Evolutionary conservation across 805 yeast genomes (phyloP).

Genomic region (Zygotorulaspora chibaensis): DNA sequence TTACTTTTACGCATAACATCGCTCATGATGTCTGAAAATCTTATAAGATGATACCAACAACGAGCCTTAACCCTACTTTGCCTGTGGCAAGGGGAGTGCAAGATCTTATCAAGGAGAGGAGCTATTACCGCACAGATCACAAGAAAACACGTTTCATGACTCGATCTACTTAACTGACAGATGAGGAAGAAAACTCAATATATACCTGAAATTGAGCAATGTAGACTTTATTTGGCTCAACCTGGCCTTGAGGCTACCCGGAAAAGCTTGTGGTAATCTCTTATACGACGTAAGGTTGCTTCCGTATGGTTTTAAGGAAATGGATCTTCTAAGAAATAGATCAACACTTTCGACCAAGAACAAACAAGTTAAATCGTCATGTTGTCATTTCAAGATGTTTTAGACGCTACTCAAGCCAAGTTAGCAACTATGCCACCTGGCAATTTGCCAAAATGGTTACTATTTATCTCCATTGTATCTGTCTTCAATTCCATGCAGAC

Average conservation of each 20-base stretch:
- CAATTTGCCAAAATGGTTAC: constrained; percentile 68
- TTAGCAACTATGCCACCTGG: constrained; percentile 43
- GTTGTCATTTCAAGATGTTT: constrained; percentile 34
- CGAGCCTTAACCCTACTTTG: no score
- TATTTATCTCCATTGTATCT: constrained; percentile 84
- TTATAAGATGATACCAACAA: no score
- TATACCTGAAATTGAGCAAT: no score
- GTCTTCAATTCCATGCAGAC: constrained; percentile 86
- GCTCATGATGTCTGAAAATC: no score
- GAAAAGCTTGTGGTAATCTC: background rate
- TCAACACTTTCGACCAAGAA: background rate
- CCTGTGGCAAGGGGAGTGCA: no score
- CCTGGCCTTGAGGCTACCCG: background rate
- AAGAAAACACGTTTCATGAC: background rate
- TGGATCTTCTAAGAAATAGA: background rate
- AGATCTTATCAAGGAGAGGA: no score
- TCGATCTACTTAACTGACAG: background rate
- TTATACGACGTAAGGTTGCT: background rate
- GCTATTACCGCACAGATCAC: no score
- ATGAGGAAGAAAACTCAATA: background rate
- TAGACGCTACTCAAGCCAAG: constrained; percentile 29
- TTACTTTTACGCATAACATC: no score
- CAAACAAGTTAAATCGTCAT: constrained; percentile 11
- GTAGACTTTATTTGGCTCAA: background rate
- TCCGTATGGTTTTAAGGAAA: background rate